Conservation (phyloP, 176 grass and related monocot genomes). For the Neostapfia colusana region DNA sequence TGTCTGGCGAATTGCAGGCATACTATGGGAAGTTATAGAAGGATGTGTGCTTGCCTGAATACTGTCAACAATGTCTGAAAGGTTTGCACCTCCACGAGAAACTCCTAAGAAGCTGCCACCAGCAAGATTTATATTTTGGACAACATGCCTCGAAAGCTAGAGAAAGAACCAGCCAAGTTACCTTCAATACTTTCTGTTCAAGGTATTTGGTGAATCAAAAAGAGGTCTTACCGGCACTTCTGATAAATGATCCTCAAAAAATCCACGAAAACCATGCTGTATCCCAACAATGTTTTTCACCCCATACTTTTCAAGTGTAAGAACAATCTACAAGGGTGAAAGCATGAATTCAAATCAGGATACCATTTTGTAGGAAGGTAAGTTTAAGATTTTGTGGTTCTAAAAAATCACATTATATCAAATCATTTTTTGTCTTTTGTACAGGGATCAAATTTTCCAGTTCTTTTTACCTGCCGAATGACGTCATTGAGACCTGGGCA, state of each 20-base stretch:
- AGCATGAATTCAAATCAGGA: slow-evolving; percentile 5
- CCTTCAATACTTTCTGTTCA: neutral
- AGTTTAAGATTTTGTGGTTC: slow-evolving; percentile 11
- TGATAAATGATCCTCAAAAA: slow-evolving; percentile 71
- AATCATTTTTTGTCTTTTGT: slow-evolving; percentile 18
- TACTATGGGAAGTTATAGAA: slow-evolving; percentile 15
- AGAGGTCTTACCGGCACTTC: slow-evolving; percentile 69
- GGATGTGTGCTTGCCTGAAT: slow-evolving; percentile 71
- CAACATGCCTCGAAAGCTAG: slow-evolving; percentile 77
- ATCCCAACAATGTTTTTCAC: slow-evolving; percentile 97
- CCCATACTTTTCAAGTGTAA: slow-evolving; percentile 95
- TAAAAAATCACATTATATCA: neutral
- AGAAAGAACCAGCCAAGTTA: slow-evolving; percentile 27
- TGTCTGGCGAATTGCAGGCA: neutral
- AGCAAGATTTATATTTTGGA: slow-evolving; percentile 97
- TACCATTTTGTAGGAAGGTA: slow-evolving; percentile 24
- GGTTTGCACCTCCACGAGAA: slow-evolving; percentile 71
- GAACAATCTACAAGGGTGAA: slow-evolving; percentile 79
- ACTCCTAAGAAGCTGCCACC: slow-evolving; percentile 96
- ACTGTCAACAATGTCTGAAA: slow-evolving; percentile 84
- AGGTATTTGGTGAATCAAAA: slow-evolving; percentile 31
- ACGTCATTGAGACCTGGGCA: slow-evolving; percentile 99
- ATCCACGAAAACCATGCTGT: slow-evolving; percentile 87
- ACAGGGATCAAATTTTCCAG: slow-evolving; percentile 11
- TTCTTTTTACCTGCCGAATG: slow-evolving; percentile 71